Evolutionary conservation across 345 rosid genomes (phyloP), one percentile per base, ranked within the genome.

Genomic region (Salix arbutifolia): DNA sequence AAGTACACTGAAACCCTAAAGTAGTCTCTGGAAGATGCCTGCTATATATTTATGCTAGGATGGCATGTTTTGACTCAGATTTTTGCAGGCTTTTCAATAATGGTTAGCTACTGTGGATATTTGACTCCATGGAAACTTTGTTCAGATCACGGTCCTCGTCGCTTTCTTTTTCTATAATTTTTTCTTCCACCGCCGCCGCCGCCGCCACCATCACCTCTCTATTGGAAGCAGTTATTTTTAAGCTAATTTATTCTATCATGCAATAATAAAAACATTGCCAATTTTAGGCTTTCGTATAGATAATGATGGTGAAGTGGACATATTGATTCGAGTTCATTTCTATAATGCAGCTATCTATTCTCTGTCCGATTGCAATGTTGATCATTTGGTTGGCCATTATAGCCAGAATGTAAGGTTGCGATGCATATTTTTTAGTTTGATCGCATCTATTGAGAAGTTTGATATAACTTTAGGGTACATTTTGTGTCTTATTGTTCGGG

Each of bases 391-490:
- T 83, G 81, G 81, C 84, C 86, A 78, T 78, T 76, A 78, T 5
- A 46, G 23, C 62, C 33, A 74, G 44, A 66, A 62, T 75, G 77
- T 52, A 37, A 8, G 72, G 70, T 21, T 65, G 71, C 74, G 69
- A 71, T 70, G 26, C 2, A 48, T 33, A 23, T 64, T 23, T 65
- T 52, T 50, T 4, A 35, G 65, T 30, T 40, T 69, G 66, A 50
- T 38, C 53, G 65, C 74, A 67, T 52, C 65, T 44, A 23, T 72
- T 67, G n/a, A 71, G 78, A 72, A 65, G 37, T 44, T 71, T 81
- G 78, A 66, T 53, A 31, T 10, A 53, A 77, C 87, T 85, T 85
- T 87, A 77, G 84, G 83, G 79, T 50, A 79, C 85, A 79, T 33
- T n/a, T 72, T 58, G 70, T 83, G 81, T 79, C 77, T 73, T 69